Base-by-base conservation (phyloP, 495 filamentous ascomycete genomes). In the Pyrenula massariospora region DNA sequence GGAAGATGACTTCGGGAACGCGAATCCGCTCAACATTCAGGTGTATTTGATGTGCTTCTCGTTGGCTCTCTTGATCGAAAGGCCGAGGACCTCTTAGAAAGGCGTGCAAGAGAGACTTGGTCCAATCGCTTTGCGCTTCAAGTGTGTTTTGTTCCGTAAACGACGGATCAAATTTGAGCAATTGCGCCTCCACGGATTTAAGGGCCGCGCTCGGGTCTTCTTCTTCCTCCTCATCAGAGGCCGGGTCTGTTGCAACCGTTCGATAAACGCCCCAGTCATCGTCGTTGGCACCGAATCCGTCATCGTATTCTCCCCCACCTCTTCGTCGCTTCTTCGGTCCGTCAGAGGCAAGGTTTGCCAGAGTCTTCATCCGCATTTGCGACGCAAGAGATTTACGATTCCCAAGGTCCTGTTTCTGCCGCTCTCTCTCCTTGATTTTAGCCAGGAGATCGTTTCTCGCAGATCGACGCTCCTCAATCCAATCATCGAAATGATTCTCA, bases 191-290 rank as follows among this genome's bases (percentile, higher is more conserved):
- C 2, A 94, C 78, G 1, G 69, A 71, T 60, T 86, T 84, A 24
- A 98, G 79, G 50, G 77, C 78, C 1, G 74, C 79, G 25, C 79
- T 81, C 0, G 95, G 76, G 59, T 96, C 92, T 69, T 96, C 91
- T 60, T 95, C 91, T 56, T 89, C 85, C 58, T 88, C 85, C 19
- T 87, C 85, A 64, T 91, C 89, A 60, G 84, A 86, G 19, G 71
- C 70, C 10, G 86, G 83, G 15, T 87, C 90, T 1, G 84, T 89
- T 2, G 89, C 89, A 48, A 98, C 91, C 22, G 83, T 86, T 20
- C 94, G 84, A 70, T 98, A 98, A 12, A 98, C 89, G 54, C 87
- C 86, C 93, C 93, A 98, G 68, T 98, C 93, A 56, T 92, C 89
- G 61, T 98, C 93, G 65, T 98, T 93, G 31, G 92, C 91, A 56